phyloP scores from a whole-genome alignment of 2,329 filamentous ascomycete species.

The Alternaria postmessia region DNA sequence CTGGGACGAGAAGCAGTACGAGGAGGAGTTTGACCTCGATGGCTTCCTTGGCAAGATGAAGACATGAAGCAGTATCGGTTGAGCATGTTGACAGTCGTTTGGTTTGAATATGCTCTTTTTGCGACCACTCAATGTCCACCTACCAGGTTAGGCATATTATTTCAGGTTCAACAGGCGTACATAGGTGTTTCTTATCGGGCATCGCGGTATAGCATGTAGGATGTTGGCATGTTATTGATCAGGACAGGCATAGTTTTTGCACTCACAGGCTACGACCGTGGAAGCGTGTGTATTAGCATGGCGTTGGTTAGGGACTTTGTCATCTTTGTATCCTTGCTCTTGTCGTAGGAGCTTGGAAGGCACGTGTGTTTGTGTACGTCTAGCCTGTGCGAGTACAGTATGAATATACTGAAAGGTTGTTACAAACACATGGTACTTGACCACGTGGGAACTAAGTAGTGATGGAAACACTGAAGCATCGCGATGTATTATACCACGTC shows the following conservation, averaged over 20 bases:
- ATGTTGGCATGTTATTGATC: slow-evolving; percentile 1
- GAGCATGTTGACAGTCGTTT: not conserved
- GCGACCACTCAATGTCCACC: not conserved
- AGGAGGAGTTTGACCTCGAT: slow-evolving; percentile 96
- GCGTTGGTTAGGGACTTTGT: slow-evolving; percentile 21
- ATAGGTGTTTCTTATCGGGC: not conserved
- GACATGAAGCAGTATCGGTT: slow-evolving; percentile 36
- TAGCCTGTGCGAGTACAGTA: slow-evolving; percentile 6
- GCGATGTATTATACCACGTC: not conserved
- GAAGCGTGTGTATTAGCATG: slow-evolving; percentile 25
- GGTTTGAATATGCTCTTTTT: not conserved
- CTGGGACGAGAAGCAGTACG: slow-evolving; percentile 97
- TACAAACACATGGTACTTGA: not conserved
- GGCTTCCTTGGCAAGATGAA: slow-evolving; percentile 96
- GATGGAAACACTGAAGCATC: not conserved
- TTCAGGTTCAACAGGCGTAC: not conserved
- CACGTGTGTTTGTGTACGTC: not conserved
- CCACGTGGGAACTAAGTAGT: not conserved
- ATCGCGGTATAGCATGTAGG: slow-evolving; percentile 1
- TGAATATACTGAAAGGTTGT: not conserved
- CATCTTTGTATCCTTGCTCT: not conserved
- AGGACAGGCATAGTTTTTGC: slow-evolving; percentile 2
- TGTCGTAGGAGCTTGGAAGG: not conserved
- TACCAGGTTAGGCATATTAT: not conserved
- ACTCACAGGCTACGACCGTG: slow-evolving; percentile 2